phyloP scores from a whole-genome alignment of 2,329 filamentous ascomycete species.

The Penicillium sp. region DNA sequence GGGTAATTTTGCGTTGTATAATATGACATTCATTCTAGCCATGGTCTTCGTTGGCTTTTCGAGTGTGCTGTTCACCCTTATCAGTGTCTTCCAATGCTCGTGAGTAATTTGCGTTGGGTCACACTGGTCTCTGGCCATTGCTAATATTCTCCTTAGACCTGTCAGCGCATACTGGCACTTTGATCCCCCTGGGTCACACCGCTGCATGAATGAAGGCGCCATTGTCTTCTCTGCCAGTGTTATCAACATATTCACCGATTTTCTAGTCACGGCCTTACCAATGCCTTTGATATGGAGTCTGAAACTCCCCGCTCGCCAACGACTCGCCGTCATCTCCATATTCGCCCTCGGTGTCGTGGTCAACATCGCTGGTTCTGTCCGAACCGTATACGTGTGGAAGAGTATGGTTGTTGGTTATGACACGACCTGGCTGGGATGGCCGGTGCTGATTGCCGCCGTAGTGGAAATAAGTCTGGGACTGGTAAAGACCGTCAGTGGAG shows the following conservation, averaged over 20 bases:
- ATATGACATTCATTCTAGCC: slow-evolving; percentile 23
- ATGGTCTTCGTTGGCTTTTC: slow-evolving; percentile 36
- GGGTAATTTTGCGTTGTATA: slow-evolving; percentile 28
- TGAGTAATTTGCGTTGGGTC: slow-evolving; percentile 24
- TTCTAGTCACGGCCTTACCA: slow-evolving; percentile 37
- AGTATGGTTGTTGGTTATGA: slow-evolving; percentile 35
- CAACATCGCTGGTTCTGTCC: slow-evolving; percentile 36
- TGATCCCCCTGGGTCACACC: slow-evolving; percentile 24
- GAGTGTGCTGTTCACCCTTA: slow-evolving; percentile 32
- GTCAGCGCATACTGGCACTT: slow-evolving; percentile 37
- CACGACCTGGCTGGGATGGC: slow-evolving; percentile 38
- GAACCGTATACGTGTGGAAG: slow-evolving; percentile 38
- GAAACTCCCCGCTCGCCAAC: slow-evolving; percentile 37
- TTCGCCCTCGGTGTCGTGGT: slow-evolving; percentile 40
- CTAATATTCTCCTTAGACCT: slow-evolving; percentile 26
- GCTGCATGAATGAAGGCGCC: slow-evolving; percentile 31
- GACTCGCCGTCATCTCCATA: slow-evolving; percentile 39
- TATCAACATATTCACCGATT: slow-evolving; percentile 41
- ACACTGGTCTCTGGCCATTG: background rate
- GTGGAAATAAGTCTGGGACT: slow-evolving; percentile 39
- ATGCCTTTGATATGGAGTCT: slow-evolving; percentile 45
- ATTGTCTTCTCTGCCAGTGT: slow-evolving; percentile 38
- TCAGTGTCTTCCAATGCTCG: slow-evolving; percentile 44
- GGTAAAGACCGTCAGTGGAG: slow-evolving; percentile 22
- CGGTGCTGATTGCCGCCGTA: slow-evolving; percentile 30